Base-by-base conservation (phyloP, 345 rosid genomes). In the Aethionema arabicum region DNA sequence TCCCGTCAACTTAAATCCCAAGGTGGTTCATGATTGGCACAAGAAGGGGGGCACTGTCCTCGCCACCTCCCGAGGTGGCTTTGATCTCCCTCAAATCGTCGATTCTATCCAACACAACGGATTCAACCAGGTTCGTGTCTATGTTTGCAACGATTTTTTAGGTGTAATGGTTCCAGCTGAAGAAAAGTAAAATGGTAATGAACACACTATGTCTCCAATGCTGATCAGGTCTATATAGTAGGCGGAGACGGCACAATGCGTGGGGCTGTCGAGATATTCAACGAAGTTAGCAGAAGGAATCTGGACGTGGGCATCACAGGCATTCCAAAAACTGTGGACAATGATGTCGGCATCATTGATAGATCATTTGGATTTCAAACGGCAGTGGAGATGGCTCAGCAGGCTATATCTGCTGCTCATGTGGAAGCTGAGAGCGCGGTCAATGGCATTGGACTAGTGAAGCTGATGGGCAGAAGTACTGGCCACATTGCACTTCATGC, bases 371-470 rank as follows among this genome's bases (percentile, higher is more conserved):
- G 98, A 21, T 89, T 92, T 77, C 90, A 92, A 68, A 89, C 97
- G 4, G 98, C 97, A 0, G 97, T 85, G 6, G 98, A 89, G 73
- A 84, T 79, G 91, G 98, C 97, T 9, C 85, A 87, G 61, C 76
- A 90, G 66, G 91, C 97, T 51, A 87, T 90, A 70, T 79, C 39
- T 13, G 96, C 98, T 31, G 96, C 90, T 46, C 91, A 79, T 44
- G 88, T 87, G 32, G 98, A 92, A 76, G 97, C 97, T 2, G 86
- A 89, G 81, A 92, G 97, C 54, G 97, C 96, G 3, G 95, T 87
- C 33, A 87, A 92, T 52, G 97, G 96, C 21, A 81, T 87, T 12
- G 97, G 96, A 40, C 70, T 87, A 16, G 96, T 92, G 53, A 92
- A 90, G 82, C 78, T 89, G 36, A 92, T 90, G 97, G 97, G 97